Base-by-base conservation (phyloP, 1,139 yeast species). In the Yamadazyma trypodendri region DNA sequence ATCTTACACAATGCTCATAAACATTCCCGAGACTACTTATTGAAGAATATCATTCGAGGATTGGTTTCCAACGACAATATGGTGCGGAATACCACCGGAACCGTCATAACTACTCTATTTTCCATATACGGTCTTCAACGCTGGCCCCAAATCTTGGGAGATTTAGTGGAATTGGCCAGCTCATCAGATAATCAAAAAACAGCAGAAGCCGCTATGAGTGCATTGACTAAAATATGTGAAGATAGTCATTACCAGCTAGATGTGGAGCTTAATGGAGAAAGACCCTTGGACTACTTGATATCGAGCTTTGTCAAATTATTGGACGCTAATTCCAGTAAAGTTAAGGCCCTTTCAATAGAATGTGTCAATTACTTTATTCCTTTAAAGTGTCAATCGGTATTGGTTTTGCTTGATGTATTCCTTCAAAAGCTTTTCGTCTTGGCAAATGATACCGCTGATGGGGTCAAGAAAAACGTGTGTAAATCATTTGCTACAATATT, bases 31-130 rank as follows among this genome's bases (percentile, higher is more conserved):
- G 65, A 63, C 15, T 84, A 81, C 53, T 65, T 89, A 22, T 71
- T 85, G 49, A 64, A 71, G n/a, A 69, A 80, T 48, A 71, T 89
- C 18, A 62, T 87, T 27, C 71, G 72, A 38, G 98, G 97, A 1
- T 69, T 92, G 36, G 58, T 76, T 35, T 85, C 79, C 40, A 52
- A 64, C 1, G 79, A 79, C 44, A 58, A 67, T 14, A 65, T 86
- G 52, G 86, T 90, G 18, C 75, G 96, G 45, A 88, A 86, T 54
- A 87, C 90, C 44, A 82, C 96, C 11, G 96, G 97, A 32, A 90
- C 83, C 54, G 95, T 89, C 37, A 81, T 92, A 37, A 86, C 97
- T 2, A 75, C 96, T 0, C 63, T 92, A 29, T 84, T 90, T 50
- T 72, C 84, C 7, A 68, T 78, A n/a, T 77, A 79, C 34, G 95